Evolutionary conservation across 2,329 filamentous ascomycete genomes (phyloP).

Genomic region (Neonectria punicea): DNA sequence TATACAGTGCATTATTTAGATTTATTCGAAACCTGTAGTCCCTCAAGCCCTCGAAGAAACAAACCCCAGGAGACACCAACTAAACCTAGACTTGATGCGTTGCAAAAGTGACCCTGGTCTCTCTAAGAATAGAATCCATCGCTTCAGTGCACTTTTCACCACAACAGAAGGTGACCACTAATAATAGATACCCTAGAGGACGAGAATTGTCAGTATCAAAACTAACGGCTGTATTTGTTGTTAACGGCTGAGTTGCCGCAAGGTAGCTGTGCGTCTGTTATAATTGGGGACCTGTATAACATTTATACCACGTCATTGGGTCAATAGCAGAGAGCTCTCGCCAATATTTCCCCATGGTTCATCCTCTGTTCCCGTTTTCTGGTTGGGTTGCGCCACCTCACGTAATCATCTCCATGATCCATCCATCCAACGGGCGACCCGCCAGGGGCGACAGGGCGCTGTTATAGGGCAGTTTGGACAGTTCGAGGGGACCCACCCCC

Average conservation of each 20-base stretch:
- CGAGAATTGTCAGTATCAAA: background rate
- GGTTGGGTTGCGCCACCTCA: background rate
- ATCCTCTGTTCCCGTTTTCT: background rate
- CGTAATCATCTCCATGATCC: background rate
- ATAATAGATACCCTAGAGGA: background rate
- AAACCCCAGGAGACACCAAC: too few relatives aligned
- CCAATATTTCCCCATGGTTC: background rate
- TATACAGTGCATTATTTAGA: background rate
- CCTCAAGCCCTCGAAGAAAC: background rate
- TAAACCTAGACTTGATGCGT: background rate
- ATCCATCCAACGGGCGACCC: background rate
- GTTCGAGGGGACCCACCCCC: constrained; percentile 1
- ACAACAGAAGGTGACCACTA: background rate
- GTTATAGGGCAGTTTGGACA: constrained; percentile 13
- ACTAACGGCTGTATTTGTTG: background rate
- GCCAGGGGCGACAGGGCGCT: constrained; percentile 5
- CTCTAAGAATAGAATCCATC: background rate
- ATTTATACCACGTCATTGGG: background rate
- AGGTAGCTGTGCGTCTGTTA: too few relatives aligned
- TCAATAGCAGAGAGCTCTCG: background rate
- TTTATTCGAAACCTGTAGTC: background rate
- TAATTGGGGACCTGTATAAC: background rate
- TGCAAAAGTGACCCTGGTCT: background rate
- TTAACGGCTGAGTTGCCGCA: background rate
- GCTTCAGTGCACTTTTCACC: background rate